These are phyloP conservation scores for cucumber (Cucumis sativus) DNA, from an alignment of 306 rosid genomes.

Conservation along the genomic window DNA sequence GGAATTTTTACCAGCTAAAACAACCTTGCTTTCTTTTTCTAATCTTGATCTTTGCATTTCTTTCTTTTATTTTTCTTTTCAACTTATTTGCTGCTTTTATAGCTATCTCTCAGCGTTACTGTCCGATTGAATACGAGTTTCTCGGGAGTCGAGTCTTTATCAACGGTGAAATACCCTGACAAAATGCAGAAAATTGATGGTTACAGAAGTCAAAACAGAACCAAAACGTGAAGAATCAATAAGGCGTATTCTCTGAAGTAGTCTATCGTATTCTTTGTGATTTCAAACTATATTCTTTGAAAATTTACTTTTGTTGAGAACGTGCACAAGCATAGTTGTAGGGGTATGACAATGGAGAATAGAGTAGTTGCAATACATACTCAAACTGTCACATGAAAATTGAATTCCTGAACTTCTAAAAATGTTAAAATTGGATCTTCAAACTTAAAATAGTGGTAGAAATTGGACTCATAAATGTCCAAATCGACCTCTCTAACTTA, in stretches of 20 bases:
- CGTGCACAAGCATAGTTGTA: too few species aligned
- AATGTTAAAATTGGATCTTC: too few species aligned
- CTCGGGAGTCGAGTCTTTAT: constrained; percentile 63
- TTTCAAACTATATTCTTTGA: too few species aligned
- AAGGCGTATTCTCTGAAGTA: not conserved
- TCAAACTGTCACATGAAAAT: too few species aligned
- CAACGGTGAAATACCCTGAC: constrained; percentile 88
- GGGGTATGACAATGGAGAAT: too few species aligned
- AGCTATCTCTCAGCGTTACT: constrained; percentile 69
- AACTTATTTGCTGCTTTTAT: constrained; percentile 56
- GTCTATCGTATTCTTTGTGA: not conserved
- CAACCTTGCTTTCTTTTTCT: not conserved
- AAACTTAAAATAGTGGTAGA: too few species aligned
- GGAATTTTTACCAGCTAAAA: not conserved
- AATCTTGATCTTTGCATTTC: not conserved
- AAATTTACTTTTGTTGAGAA: too few species aligned
- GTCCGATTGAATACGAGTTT: constrained; percentile 83
- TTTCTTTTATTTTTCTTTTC: not conserved
- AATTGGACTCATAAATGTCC: too few species aligned
- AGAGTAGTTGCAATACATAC: too few species aligned
- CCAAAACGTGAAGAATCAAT: not conserved
- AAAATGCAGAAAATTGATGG: not conserved
- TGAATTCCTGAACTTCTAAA: too few species aligned
- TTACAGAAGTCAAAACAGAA: not conserved
- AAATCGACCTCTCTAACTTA: too few species aligned